These are phyloP conservation scores for Knufia petricola DNA, from an alignment of 2,329 filamentous ascomycete species.

Conservation along the genomic window DNA sequence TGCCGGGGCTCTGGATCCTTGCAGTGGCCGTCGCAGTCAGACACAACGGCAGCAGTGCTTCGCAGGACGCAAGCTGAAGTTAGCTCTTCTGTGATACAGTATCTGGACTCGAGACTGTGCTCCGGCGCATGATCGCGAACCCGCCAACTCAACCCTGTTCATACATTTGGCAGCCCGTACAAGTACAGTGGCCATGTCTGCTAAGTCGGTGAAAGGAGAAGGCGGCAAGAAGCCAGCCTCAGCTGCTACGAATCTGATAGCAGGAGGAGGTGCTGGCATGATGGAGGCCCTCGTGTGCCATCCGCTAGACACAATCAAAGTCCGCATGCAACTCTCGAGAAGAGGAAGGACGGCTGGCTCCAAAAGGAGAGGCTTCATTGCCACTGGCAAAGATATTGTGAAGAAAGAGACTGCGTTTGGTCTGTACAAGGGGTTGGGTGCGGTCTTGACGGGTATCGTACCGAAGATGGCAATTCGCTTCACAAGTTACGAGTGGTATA, in stretches of 20 bases:
- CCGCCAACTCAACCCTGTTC: background rate
- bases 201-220: conserved; percentile 47
- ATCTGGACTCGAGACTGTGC: background rate
- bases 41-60: too few relatives aligned
- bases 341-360: conserved; percentile 71
- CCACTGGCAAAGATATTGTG: conserved; percentile 78
- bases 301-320: conserved; percentile 95
- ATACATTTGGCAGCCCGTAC: too few relatives aligned
- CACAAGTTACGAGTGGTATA: conserved; percentile 93
- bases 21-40: too few relatives aligned
- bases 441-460: conserved; percentile 89
- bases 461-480: conserved; percentile 99
- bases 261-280: conserved; percentile 95
- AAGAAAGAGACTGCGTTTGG: conserved; percentile 82
- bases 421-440: conserved; percentile 96
- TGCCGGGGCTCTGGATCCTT: too few relatives aligned
- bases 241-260: conserved; percentile 88
- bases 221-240: conserved; percentile 69
- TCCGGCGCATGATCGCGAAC: background rate
- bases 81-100: too few relatives aligned
- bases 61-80: too few relatives aligned
- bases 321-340: conserved; percentile 95
- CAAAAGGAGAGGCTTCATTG: conserved; percentile 77
- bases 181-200: conserved; percentile 43
- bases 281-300: conserved; percentile 97